Conservation (phyloP, 2,329 filamentous ascomycete species). For the Monascus ruber region DNA sequence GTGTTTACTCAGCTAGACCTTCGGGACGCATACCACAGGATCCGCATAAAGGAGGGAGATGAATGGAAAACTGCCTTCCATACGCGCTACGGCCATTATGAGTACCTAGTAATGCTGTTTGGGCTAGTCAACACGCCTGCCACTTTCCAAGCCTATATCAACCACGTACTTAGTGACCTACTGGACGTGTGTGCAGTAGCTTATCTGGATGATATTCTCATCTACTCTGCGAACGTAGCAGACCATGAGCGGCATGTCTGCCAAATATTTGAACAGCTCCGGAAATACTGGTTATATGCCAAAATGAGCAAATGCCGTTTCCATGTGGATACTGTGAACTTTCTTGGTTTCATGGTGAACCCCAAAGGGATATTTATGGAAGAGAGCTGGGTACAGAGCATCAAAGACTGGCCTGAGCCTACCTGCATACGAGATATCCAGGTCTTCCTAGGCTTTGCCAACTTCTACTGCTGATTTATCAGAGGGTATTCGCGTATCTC, state of each 20-base stretch:
- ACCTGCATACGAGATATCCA: no score
- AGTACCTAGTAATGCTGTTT: neutral
- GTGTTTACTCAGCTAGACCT: neutral
- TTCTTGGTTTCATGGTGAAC: no score
- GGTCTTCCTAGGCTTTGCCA: no score
- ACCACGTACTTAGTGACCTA: neutral
- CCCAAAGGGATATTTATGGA: no score
- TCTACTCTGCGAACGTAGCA: neutral
- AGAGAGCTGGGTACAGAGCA: no score
- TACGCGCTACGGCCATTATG: no score
- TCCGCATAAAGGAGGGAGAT: neutral
- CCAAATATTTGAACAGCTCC: neutral
- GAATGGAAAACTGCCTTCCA: neutral
- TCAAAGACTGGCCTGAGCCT: no score
- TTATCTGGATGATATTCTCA: neutral
- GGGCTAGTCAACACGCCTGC: neutral
- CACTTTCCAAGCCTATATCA: neutral
- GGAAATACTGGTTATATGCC: no score
- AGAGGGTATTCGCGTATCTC: no score
- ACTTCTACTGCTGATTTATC: no score
- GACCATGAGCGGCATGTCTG: neutral
- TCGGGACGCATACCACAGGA: neutral
- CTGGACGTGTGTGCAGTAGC: neutral
- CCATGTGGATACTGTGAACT: no score
- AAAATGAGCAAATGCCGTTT: no score